Evolutionary conservation across 805 yeast genomes (phyloP).

Genomic region (Yarrowia sp.): DNA sequence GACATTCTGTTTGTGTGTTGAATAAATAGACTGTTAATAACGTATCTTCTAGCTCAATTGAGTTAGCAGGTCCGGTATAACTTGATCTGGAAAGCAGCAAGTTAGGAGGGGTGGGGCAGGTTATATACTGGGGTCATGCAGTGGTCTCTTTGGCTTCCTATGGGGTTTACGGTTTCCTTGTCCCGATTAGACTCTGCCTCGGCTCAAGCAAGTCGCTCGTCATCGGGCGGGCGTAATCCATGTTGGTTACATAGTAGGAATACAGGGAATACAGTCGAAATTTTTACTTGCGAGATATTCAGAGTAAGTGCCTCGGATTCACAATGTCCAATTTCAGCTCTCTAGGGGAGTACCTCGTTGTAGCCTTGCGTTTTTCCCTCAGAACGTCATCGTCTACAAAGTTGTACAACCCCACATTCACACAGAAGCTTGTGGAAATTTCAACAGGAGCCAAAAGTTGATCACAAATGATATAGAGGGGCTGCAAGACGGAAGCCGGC

Average conservation of each 20-base stretch:
- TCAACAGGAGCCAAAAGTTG: not conserved
- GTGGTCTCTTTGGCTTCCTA: slow-evolving; percentile 30
- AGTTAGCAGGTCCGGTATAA: slow-evolving; percentile 38
- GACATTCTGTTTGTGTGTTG: slow-evolving; percentile 43
- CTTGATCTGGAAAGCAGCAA: slow-evolving; percentile 28
- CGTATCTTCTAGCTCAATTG: slow-evolving; percentile 38
- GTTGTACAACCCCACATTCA: slow-evolving; percentile 36
- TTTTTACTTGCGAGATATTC: too few relatives aligned
- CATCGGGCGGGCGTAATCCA: slow-evolving; percentile 26
- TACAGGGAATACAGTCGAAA: too few relatives aligned
- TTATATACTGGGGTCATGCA: slow-evolving; percentile 34
- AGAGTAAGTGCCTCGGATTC: too few relatives aligned
- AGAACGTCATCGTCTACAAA: slow-evolving; percentile 20
- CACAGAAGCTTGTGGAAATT: slow-evolving; percentile 35
- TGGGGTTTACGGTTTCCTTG: slow-evolving; percentile 36
- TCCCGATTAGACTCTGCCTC: slow-evolving; percentile 34
- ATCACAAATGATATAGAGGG: too few relatives aligned
- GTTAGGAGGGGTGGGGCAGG: slow-evolving; percentile 24
- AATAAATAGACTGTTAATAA: slow-evolving; percentile 37
- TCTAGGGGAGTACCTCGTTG: too few relatives aligned
- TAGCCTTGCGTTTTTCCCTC: not conserved
- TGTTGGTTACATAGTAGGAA: not conserved
- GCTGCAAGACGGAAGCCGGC: too few relatives aligned
- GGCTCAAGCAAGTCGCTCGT: slow-evolving; percentile 37
- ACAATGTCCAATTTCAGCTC: too few relatives aligned